These are phyloP conservation scores for Anthracocystis setariae DNA, from an alignment of 1,284 basidiomycete species.

Conservation along the genomic window DNA sequence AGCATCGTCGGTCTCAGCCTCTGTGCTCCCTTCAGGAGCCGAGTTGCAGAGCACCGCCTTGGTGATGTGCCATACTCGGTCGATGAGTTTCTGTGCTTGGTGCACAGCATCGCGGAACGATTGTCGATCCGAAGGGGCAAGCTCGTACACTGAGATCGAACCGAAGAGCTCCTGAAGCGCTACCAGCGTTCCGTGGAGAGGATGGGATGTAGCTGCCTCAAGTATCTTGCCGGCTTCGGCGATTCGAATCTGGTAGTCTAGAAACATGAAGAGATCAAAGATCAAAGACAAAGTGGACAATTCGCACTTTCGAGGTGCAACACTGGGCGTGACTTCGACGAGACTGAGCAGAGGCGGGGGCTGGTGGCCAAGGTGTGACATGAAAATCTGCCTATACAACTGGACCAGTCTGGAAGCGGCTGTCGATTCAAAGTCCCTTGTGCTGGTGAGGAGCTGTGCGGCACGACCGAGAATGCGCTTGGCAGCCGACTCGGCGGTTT, in stretches of 20 bases:
- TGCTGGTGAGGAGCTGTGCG: slow-evolving; percentile 45
- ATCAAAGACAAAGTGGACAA: slow-evolving; percentile 47
- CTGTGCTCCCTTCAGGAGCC: slow-evolving; percentile 59
- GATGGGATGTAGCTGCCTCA: slow-evolving; percentile 55
- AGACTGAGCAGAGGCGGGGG: slow-evolving; percentile 29
- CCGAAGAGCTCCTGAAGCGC: slow-evolving; percentile 64
- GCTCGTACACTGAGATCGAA: slow-evolving; percentile 26
- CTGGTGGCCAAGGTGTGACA: slow-evolving; percentile 40
- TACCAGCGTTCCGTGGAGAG: slow-evolving; percentile 67
- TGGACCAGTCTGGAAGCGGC: slow-evolving; percentile 52
- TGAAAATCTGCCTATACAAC: slow-evolving; percentile 53
- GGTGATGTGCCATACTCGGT: slow-evolving; percentile 64
- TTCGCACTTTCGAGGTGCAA: neutral
- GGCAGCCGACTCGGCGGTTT: slow-evolving; percentile 23
- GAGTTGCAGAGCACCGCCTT: slow-evolving; percentile 63
- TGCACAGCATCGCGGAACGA: slow-evolving; percentile 47
- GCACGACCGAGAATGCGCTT: slow-evolving; percentile 40
- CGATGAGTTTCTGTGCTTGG: slow-evolving; percentile 51
- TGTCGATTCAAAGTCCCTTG: slow-evolving; percentile 54
- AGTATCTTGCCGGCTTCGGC: slow-evolving; percentile 51
- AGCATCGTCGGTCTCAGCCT: slow-evolving; percentile 10
- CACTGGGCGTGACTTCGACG: slow-evolving; percentile 2
- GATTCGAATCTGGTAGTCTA: slow-evolving; percentile 48
- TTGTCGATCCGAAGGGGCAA: slow-evolving; percentile 7
- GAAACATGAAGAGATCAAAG: slow-evolving; percentile 58